These are phyloP conservation scores for Neurospora sp. DNA, from an alignment of 2,329 filamentous ascomycete species.

Conservation along the genomic window DNA sequence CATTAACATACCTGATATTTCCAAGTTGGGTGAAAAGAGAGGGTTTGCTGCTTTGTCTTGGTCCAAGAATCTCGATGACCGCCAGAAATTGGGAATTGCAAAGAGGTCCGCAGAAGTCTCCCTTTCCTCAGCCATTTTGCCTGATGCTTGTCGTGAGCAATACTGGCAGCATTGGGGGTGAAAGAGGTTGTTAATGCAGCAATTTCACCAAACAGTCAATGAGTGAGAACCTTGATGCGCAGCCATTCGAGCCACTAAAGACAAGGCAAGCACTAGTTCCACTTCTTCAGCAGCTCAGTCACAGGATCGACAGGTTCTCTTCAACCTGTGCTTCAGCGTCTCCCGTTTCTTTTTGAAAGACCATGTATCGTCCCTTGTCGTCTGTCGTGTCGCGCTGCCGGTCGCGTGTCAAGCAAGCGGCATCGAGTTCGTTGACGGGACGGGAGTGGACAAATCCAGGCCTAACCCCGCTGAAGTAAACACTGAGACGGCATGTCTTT, in stretches of 20 bases:
- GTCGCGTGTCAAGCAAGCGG: neutral
- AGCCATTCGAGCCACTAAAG: neutral
- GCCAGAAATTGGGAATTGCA: slow-evolving; percentile 51
- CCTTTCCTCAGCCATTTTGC: slow-evolving; percentile 29
- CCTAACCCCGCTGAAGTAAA: neutral
- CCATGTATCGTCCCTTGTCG: neutral
- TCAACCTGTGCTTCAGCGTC: neutral
- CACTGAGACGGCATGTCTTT: neutral
- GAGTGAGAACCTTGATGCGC: neutral
- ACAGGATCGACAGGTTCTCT: neutral
- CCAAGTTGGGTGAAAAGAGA: slow-evolving; percentile 32
- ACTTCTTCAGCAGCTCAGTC: neutral
- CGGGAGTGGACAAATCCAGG: neutral
- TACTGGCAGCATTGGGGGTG: neutral
- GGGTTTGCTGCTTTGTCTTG: slow-evolving; percentile 18
- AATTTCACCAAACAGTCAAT: neutral
- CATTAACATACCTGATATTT: slow-evolving; percentile 23
- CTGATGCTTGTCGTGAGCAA: neutral
- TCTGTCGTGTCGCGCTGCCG: neutral
- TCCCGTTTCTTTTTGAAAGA: neutral
- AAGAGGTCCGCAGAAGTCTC: slow-evolving; percentile 45
- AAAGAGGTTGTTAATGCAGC: neutral
- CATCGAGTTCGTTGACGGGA: neutral
- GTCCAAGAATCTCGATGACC: slow-evolving; percentile 40
- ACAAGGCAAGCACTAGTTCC: neutral